These are phyloP conservation scores for Fusarium ramigenum DNA, from an alignment of 2,329 filamentous ascomycete species.

Conservation along the genomic window DNA sequence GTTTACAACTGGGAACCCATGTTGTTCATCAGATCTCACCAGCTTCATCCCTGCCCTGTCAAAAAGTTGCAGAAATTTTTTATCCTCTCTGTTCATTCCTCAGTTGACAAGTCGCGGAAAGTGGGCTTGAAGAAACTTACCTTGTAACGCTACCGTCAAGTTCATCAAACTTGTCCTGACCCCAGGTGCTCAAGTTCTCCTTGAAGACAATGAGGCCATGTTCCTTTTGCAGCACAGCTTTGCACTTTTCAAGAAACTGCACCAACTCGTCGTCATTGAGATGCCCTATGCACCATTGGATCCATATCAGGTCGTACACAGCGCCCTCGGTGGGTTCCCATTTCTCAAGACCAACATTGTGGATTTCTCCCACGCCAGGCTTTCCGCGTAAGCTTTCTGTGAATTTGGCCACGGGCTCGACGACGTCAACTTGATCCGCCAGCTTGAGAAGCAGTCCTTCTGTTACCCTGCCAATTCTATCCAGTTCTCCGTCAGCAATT, in stretches of 20 bases:
- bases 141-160: conserved; percentile 80
- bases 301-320: conserved; percentile 85
- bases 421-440: conserved; percentile 78
- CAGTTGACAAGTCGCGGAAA: too few species aligned
- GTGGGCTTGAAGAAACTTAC: conserved; percentile 44
- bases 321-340: conserved; percentile 63
- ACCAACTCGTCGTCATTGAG: conserved; percentile 79
- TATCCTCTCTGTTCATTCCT: too few species aligned
- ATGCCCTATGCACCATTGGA: conserved; percentile 90
- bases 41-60: too few species aligned
- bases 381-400: conserved; percentile 68
- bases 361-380: conserved; percentile 69
- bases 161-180: conserved; percentile 76
- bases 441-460: conserved; percentile 77
- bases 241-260: conserved; percentile 71
- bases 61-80: too few species aligned
- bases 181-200: conserved; percentile 75
- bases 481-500: rapidly evolving
- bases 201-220: conserved; percentile 50
- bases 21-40: too few species aligned
- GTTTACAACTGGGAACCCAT: too few species aligned
- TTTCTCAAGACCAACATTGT: conserved; percentile 77
- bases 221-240: conserved; percentile 47
- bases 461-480: conserved; percentile 83
- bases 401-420: conserved; percentile 88